phyloP scores from a whole-genome alignment of 1,139 yeast genomes.

The Casaregolazyma lundiana region DNA sequence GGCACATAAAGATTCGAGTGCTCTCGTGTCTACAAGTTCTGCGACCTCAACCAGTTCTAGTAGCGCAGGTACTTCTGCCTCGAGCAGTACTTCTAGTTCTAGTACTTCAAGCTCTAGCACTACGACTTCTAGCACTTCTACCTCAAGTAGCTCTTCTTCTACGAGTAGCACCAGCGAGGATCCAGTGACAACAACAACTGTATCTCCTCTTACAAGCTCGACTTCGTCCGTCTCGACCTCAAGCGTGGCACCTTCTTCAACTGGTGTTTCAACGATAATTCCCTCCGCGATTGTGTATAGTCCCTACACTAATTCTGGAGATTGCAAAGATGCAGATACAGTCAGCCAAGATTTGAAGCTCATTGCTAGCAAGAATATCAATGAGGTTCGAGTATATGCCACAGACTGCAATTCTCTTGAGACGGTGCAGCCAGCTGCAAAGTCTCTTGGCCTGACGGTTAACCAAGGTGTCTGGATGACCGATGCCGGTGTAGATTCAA shows the following conservation, averaged over 20 bases:
- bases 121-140: background rate
- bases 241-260: slow-evolving; percentile 13
- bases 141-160: slow-evolving; percentile 3
- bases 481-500: slow-evolving; percentile 56
- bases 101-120: background rate
- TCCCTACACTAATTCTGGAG: slow-evolving; percentile 65
- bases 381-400: slow-evolving; percentile 70
- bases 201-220: slow-evolving; percentile 14
- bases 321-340: slow-evolving; percentile 56
- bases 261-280: slow-evolving; percentile 20
- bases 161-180: slow-evolving; percentile 14
- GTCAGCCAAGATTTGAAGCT: slow-evolving; percentile 56
- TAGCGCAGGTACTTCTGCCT: background rate
- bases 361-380: slow-evolving; percentile 59
- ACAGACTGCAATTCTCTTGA: slow-evolving; percentile 72
- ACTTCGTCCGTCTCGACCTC: slow-evolving; percentile 15
- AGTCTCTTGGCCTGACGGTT: slow-evolving; percentile 59
- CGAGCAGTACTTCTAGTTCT: background rate
- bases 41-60: background rate
- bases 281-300: slow-evolving; percentile 70
- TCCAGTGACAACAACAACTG: slow-evolving; percentile 6
- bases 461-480: slow-evolving; percentile 87
- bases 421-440: slow-evolving; percentile 60
- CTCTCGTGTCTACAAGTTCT: background rate
- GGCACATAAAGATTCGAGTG: background rate